These are phyloP conservation scores for Fusarium poae DNA, from an alignment of 2,329 filamentous ascomycete species.

Conservation along the genomic window DNA sequence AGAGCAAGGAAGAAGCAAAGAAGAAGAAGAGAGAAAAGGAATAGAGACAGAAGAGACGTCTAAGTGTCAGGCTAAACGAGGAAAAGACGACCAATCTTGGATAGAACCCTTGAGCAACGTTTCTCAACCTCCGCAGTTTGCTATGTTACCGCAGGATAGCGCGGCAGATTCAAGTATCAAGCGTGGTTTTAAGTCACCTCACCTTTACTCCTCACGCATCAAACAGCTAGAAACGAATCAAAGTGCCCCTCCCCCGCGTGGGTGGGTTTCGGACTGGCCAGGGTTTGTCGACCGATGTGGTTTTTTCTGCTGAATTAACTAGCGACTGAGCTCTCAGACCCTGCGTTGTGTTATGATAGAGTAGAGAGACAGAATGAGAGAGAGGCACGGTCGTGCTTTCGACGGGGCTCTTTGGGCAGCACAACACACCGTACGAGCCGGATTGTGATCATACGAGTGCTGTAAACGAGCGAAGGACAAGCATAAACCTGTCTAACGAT, in stretches of 20 bases:
- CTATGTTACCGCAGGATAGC: slow-evolving; percentile 38
- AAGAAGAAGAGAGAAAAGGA: not conserved
- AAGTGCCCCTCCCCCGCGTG: slow-evolving; percentile 48
- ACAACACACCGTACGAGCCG: slow-evolving; percentile 34
- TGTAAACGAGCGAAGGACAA: slow-evolving; percentile 19
- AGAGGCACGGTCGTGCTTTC: slow-evolving; percentile 3
- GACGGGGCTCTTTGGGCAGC: slow-evolving; percentile 1
- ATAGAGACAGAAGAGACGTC: not conserved
- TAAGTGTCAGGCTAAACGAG: slow-evolving; percentile 25
- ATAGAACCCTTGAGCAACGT: slow-evolving; percentile 23
- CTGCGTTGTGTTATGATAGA: slow-evolving; percentile 26
- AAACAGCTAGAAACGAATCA: slow-evolving; percentile 45
- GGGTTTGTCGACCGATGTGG: slow-evolving; percentile 34
- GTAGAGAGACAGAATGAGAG: not conserved
- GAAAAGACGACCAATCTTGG: slow-evolving; percentile 9
- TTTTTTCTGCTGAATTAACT: slow-evolving; percentile 17
- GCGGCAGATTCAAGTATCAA: slow-evolving; percentile 46
- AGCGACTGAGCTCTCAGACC: slow-evolving; percentile 34
- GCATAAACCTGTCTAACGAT: slow-evolving; percentile 27
- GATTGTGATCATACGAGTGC: slow-evolving; percentile 42
- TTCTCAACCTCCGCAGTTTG: slow-evolving; percentile 32
- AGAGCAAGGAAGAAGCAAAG: not conserved
- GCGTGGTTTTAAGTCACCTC: slow-evolving; percentile 43
- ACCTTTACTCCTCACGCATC: slow-evolving; percentile 46
- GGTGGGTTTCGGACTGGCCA: slow-evolving; percentile 39